phyloP scores from a whole-genome alignment of 2,329 filamentous ascomycete species.

The Chalaropsis thielavioides region DNA sequence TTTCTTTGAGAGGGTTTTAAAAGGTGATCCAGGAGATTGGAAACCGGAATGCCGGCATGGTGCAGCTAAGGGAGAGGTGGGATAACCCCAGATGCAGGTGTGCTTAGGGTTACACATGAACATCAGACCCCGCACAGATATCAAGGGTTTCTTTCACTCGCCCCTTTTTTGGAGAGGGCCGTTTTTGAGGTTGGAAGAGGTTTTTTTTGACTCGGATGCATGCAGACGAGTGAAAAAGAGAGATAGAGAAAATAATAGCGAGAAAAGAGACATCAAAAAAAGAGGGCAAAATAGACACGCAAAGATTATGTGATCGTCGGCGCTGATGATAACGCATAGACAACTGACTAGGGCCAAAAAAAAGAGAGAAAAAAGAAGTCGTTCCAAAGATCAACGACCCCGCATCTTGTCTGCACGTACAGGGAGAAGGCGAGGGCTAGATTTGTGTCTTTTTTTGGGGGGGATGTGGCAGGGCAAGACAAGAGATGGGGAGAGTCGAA shows the following conservation, averaged over 20 bases:
- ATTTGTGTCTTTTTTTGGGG: neutral
- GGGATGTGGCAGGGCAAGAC: neutral
- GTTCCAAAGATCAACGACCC: neutral
- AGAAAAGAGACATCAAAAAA: neutral
- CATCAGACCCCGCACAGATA: neutral
- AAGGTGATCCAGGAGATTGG: neutral
- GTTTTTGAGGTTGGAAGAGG: neutral
- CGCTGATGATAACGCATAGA: neutral
- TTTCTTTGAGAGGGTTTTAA: neutral
- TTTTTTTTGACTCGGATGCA: neutral
- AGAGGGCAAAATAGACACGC: conserved; percentile 3
- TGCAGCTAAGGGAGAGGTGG: neutral
- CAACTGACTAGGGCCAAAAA: neutral
- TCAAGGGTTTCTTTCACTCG: neutral
- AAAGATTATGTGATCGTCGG: neutral
- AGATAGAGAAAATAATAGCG: conserved; percentile 13
- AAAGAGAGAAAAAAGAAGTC: neutral
- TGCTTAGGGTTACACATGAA: neutral
- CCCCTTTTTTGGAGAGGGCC: neutral
- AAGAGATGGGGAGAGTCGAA: neutral
- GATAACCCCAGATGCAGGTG: neutral
- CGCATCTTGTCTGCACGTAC: neutral
- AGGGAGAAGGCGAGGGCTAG: neutral
- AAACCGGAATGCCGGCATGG: neutral
- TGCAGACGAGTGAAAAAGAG: conserved; percentile 7